Conservation (phyloP, 1,284 basidiomycete genomes). For the Coniferiporia sulphurascens region DNA sequence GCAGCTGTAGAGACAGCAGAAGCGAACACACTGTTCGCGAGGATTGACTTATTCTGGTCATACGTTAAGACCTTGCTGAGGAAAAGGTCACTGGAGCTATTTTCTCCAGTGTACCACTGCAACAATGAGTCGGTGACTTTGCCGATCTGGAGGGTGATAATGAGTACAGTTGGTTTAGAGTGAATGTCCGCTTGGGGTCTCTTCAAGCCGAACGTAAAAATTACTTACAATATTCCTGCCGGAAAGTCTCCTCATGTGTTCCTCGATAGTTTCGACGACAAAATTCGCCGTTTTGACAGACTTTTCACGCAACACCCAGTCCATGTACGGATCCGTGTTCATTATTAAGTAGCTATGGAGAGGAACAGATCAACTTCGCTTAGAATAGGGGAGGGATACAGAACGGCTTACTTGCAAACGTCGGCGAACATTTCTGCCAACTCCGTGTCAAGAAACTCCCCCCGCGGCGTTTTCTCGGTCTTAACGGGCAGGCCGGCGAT, state of each 20-base stretch:
- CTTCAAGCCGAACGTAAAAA: neutral
- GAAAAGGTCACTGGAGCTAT: constrained; percentile 23
- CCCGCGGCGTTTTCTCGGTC: constrained; percentile 38
- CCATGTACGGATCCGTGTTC: constrained; percentile 47
- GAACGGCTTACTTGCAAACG: constrained; percentile 43
- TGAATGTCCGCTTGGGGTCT: neutral
- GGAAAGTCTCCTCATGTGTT: constrained; percentile 32
- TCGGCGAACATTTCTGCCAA: constrained; percentile 49
- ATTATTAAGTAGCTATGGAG: constrained; percentile 52
- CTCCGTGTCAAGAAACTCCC: constrained; percentile 45
- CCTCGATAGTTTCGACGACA: constrained; percentile 37
- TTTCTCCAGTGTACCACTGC: constrained; percentile 22
- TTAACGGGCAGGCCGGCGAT: constrained; percentile 66
- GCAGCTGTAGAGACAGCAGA: constrained; percentile 47
- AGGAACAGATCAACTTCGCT: neutral
- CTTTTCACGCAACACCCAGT: constrained; percentile 54
- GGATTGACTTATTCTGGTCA: constrained; percentile 24
- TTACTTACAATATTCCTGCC: constrained; percentile 25
- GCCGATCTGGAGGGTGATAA: constrained; percentile 8
- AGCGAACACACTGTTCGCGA: constrained; percentile 40
- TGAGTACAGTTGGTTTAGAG: neutral
- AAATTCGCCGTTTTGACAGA: constrained; percentile 37
- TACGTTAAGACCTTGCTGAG: constrained; percentile 18
- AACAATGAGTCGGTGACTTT: constrained; percentile 20
- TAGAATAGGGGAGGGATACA: constrained; percentile 12